These are phyloP conservation scores for Metschnikowia cerradonensis DNA, from an alignment of 805 yeast species.

Conservation along the genomic window DNA sequence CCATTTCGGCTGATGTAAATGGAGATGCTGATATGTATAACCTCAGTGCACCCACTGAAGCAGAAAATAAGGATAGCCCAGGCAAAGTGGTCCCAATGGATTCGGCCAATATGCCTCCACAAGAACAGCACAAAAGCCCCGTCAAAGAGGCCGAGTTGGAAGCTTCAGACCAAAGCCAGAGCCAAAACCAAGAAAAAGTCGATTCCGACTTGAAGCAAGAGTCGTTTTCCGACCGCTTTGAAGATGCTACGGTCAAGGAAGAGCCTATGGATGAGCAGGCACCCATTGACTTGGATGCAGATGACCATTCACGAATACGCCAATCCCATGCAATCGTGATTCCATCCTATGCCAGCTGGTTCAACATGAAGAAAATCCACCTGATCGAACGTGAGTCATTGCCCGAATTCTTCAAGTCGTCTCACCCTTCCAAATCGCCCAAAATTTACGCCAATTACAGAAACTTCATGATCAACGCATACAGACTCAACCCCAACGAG, in stretches of 20 bases:
- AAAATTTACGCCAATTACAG: constrained; percentile 76
- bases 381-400: constrained; percentile 76
- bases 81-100: background rate
- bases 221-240: background rate
- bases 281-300: constrained; percentile 12
- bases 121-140: background rate
- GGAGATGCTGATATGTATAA: constrained; percentile 2
- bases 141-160: background rate
- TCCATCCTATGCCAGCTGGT: constrained; percentile 90
- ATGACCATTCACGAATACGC: constrained; percentile 21
- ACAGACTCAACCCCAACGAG: constrained; percentile 84
- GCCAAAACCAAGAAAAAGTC: background rate
- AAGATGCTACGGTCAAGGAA: background rate
- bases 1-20: constrained; percentile 1
- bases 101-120: background rate
- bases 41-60: background rate
- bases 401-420: constrained; percentile 80
- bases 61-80: background rate
- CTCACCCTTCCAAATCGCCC: constrained; percentile 75
- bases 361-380: constrained; percentile 65
- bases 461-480: constrained; percentile 84
- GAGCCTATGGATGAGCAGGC: background rate
- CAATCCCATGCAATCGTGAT: constrained; percentile 83
- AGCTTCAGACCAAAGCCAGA: background rate
- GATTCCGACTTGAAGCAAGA: constrained; percentile 1